phyloP scores from a whole-genome alignment of 768 basidiomycete genomes.

The Boletus sp. region DNA sequence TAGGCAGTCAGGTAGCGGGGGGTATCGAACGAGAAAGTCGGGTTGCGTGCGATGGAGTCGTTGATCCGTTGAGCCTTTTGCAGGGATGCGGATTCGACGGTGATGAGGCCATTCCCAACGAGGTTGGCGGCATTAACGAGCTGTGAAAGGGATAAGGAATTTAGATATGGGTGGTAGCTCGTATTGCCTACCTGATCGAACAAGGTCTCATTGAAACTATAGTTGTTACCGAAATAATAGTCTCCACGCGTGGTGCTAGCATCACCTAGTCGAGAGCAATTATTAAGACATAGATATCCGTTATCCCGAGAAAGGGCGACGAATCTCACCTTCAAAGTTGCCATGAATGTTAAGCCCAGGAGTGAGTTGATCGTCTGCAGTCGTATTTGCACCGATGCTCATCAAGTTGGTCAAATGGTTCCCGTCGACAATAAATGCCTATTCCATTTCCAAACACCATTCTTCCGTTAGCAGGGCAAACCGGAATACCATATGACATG shows the following conservation, averaged over 20 bases:
- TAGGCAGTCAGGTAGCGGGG: constrained; percentile 22
- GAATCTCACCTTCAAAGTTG: constrained; percentile 21
- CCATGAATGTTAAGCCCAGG: constrained; percentile 24
- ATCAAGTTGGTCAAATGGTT: constrained; percentile 30
- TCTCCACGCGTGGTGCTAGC: constrained; percentile 25
- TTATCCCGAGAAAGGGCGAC: neutral
- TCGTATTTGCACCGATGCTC: constrained; percentile 25
- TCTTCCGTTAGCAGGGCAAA: neutral
- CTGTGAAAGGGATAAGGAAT: constrained; percentile 5
- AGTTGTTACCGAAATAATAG: constrained; percentile 28
- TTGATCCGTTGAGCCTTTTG: constrained; percentile 25
- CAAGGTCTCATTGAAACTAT: constrained; percentile 26
- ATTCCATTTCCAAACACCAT: neutral
- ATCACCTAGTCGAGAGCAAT: constrained; percentile 13
- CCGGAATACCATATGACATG: neutral
- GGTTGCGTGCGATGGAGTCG: constrained; percentile 27
- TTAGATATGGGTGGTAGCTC: neutral
- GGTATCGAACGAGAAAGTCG: constrained; percentile 21
- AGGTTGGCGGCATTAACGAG: constrained; percentile 17
- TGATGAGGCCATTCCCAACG: constrained; percentile 17
- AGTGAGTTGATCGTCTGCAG: constrained; percentile 7
- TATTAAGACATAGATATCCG: neutral
- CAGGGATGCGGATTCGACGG: constrained; percentile 20
- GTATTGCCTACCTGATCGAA: constrained; percentile 16
- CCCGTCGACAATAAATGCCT: constrained; percentile 27